Evolutionary conservation across 768 basidiomycete species (phyloP).

Genomic region (Sistotremastrum niveocremeum): DNA sequence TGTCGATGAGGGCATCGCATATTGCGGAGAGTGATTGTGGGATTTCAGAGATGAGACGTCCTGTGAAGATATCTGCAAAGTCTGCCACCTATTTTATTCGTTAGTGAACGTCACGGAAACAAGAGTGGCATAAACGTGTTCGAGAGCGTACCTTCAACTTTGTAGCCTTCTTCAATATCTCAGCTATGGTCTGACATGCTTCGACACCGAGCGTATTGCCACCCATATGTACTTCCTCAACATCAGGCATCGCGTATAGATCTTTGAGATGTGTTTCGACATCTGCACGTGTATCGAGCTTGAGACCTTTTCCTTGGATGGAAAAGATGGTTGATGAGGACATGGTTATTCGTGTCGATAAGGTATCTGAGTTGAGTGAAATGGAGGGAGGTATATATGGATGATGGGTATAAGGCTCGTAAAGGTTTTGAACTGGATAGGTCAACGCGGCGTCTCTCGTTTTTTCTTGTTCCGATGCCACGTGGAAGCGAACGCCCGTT

Average conservation of each 20-base stretch:
- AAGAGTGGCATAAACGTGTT: not conserved
- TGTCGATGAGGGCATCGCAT: slow-evolving; percentile 74
- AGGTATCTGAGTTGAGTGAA: no score
- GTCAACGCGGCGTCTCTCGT: no score
- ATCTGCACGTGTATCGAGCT: slow-evolving; percentile 64
- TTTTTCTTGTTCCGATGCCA: no score
- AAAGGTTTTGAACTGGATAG: no score
- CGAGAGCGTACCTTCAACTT: slow-evolving; percentile 46
- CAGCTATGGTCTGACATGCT: slow-evolving; percentile 73
- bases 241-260: slow-evolving; percentile 26
- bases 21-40: slow-evolving; percentile 79
- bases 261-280: slow-evolving; percentile 54
- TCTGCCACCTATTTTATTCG: slow-evolving; percentile 59
- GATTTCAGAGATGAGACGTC: slow-evolving; percentile 90
- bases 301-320: slow-evolving; percentile 57
- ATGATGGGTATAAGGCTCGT: no score
- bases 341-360: no score
- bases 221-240: slow-evolving; percentile 84
- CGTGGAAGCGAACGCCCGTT: no score
- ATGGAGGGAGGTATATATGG: no score
- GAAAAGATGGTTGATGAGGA: slow-evolving; percentile 25
- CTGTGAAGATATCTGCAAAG: slow-evolving; percentile 96
- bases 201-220: slow-evolving; percentile 92
- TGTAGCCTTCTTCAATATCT: slow-evolving; percentile 56
- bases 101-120: not conserved